Base-by-base conservation (phyloP, 2,329 filamentous ascomycete species). In the Verticillium nubilum region DNA sequence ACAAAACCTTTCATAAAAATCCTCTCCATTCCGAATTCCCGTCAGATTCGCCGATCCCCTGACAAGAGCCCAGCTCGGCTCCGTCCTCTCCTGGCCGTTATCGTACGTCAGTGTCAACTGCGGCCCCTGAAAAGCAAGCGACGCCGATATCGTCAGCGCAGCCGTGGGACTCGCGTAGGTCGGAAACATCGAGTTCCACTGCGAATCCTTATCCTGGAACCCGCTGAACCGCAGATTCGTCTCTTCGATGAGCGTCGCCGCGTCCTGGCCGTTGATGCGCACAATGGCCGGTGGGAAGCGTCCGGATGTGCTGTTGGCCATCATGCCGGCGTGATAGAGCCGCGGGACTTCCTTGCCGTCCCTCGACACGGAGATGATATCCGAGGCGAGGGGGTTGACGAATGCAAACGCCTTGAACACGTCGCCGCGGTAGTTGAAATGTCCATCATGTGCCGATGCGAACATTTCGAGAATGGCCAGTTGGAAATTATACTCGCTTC, bases 361-460 rank as follows among this genome's bases (percentile, higher is more conserved):
- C 3, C 72, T 64, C 2, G 85, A 88, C 7, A 88, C 77, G 0
- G 86, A 88, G 0, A 88, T 83, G 1, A 89, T 66, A 19, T 73
- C 71, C 6, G 59, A 23, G 1, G 67, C 67, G 6, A 75, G 61
- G 4, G 57, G 61, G 33, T 72, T 74, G 66, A 56, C 76, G 73
- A 65, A 80, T 68, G 27, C 74, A 53, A 86, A 85, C 0, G 82
- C 76, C 50, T 76, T 78, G 15, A 86, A 75, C 4, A 79, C 73
- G 63, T 85, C 81, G 2, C 83, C 81, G 15, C 78, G 72, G 66
- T 80, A 86, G 2, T 76, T 72, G 56, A 88, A 86, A 66, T 91
- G 88, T 1, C 86, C 85, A 67, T 91, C 87, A 64, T 89, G 85
- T 3, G 83, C 81, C 1, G 75, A 75, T 26, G 77, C 76, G 35